Percentiles rank a stretch among this genome's conserved stretches.
Evolutionary conservation across 1,284 basidiomycete genomes (phyloP).

Genomic region (Dichomitus squalens): DNA sequence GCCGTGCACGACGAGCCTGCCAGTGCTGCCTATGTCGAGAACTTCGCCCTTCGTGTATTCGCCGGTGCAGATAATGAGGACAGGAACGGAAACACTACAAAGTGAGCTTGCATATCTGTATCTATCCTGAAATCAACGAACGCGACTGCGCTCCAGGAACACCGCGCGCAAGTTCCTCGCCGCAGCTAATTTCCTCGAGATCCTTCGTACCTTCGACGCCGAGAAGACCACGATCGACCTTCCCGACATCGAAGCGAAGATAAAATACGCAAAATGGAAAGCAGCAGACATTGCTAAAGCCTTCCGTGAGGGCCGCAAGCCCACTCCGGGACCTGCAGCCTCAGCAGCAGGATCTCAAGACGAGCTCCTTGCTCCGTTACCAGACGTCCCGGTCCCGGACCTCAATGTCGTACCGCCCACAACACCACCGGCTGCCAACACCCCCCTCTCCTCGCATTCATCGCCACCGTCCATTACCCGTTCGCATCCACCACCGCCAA

Average conservation of each 20-base stretch:
- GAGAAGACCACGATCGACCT: conserved; percentile 55
- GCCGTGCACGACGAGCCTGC: conserved; percentile 84
- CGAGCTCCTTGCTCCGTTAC: conserved; percentile 5
- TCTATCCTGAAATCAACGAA: conserved; percentile 10
- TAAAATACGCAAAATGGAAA: conserved; percentile 92
- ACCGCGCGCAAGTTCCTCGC: conserved; percentile 91
- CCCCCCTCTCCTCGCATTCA: conserved; percentile 8
- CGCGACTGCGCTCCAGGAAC: conserved; percentile 44
- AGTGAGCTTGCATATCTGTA: conserved; percentile 44
- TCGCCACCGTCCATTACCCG: conserved; percentile 25
- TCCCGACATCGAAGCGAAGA: conserved; percentile 55
- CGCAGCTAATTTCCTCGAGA: conserved; percentile 85
- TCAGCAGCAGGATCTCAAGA: conserved; percentile 29
- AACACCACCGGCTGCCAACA: conserved; percentile 22
- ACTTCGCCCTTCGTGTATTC: conserved; percentile 92
- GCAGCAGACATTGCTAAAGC: conserved; percentile 89
- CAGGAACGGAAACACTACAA: conserved; percentile 72
- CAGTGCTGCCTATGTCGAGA: conserved; percentile 89
- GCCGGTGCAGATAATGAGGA: conserved; percentile 91
- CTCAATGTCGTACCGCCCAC: conserved; percentile 14
- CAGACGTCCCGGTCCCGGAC: conserved; percentile 7
- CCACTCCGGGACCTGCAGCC: conserved; percentile 64
- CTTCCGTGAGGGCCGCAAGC: conserved; percentile 81
- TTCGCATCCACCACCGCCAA: conserved; percentile 23
- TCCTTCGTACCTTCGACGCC: conserved; percentile 76